Conservation (phyloP, 768 basidiomycete species). For the Lanmaoa pseudosensibilis region DNA sequence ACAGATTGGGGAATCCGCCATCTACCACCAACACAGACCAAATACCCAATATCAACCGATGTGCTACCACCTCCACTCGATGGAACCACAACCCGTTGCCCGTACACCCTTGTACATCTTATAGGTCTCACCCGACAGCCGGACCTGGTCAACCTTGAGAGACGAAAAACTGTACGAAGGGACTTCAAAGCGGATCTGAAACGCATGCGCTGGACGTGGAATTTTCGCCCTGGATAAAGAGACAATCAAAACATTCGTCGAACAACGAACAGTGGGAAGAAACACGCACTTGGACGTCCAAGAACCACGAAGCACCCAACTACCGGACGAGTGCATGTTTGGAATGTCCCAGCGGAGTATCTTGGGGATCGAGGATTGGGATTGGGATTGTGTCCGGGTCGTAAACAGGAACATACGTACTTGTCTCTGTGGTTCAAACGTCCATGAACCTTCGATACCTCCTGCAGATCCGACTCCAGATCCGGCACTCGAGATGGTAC, state of each 20-base stretch:
- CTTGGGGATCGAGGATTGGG: conserved; percentile 36
- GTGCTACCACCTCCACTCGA: conserved; percentile 36
- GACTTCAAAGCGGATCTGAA: conserved; percentile 72
- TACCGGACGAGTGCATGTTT: conserved; percentile 62
- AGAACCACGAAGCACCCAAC: conserved; percentile 74
- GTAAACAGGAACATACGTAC: conserved; percentile 36
- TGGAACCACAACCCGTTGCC: conserved; percentile 41
- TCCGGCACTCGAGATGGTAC: conserved; percentile 59
- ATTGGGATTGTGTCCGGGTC: background rate
- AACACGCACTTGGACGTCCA: conserved; percentile 62
- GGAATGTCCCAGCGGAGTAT: conserved; percentile 79
- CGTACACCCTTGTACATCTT: conserved; percentile 93
- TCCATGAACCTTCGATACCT: conserved; percentile 65
- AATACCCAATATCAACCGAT: background rate
- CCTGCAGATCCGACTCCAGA: conserved; percentile 44
- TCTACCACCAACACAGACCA: background rate
- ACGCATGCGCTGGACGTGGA: conserved; percentile 70
- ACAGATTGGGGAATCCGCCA: background rate
- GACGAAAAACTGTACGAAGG: conserved; percentile 72
- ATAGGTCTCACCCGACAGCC: conserved; percentile 74
- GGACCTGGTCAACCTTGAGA: conserved; percentile 83
- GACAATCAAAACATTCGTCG: background rate
- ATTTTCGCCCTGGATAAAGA: conserved; percentile 36
- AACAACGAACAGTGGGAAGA: background rate
- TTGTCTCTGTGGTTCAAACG: conserved; percentile 69